Evolutionary conservation across 495 filamentous ascomycete species (phyloP).

Genomic region (Immersiella caudata): DNA sequence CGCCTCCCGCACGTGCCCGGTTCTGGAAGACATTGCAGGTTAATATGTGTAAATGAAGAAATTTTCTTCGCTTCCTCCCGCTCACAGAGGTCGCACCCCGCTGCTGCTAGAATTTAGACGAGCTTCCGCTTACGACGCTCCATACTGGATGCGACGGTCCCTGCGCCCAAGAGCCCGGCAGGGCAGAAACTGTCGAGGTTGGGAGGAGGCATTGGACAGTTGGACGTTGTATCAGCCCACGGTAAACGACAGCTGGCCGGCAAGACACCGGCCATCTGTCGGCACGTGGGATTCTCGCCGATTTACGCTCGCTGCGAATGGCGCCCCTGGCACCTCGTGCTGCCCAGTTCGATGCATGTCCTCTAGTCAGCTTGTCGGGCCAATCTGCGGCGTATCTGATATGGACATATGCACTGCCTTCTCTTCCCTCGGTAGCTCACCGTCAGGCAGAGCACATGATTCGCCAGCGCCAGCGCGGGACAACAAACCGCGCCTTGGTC

Average conservation of each 20-base stretch:
- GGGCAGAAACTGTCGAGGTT: constrained; percentile 6
- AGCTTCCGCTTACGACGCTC: constrained; percentile 13
- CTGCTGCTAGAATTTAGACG: neutral
- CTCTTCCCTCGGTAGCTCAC: neutral
- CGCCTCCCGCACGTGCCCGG: constrained; percentile 3
- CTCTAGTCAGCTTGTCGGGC: constrained; percentile 5
- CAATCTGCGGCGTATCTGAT: constrained; percentile 17
- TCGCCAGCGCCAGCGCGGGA: neutral
- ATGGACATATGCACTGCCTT: neutral
- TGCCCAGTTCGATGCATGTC: neutral
- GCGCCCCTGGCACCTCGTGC: neutral
- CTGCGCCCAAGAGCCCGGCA: constrained; percentile 3
- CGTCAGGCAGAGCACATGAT: neutral
- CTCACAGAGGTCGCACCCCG: constrained; percentile 6
- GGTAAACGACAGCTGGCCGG: neutral
- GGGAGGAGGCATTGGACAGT: neutral
- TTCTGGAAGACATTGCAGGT: constrained; percentile 7
- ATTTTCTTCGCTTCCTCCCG: constrained; percentile 16
- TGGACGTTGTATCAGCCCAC: neutral
- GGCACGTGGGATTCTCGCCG: neutral
- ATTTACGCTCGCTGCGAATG: neutral
- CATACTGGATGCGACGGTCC: constrained; percentile 12
- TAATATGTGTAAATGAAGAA: constrained; percentile 18
- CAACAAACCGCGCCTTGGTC: neutral
- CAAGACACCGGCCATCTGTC: neutral